Percentiles rank a stretch among this genome's conserved stretches.
Conservation (phyloP, 2,329 filamentous ascomycete species). For the Aspergillus candidus region DNA sequence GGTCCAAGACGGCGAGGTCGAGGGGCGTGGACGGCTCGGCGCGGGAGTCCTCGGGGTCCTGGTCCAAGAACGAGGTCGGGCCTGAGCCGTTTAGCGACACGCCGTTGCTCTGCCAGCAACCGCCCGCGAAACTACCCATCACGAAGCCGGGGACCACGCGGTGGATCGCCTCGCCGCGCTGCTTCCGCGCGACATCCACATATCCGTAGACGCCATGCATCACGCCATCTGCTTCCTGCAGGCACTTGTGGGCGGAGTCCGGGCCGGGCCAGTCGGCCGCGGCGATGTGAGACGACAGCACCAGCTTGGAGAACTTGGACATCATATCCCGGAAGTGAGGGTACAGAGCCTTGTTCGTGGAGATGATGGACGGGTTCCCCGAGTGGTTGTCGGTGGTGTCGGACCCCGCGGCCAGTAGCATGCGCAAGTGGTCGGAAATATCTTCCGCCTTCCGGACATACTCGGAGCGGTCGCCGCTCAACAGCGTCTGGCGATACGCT, state of each 20-base stretch:
- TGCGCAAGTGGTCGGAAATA: slow-evolving; percentile 89
- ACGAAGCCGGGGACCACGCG: slow-evolving; percentile 93
- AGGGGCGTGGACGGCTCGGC: slow-evolving; percentile 67
- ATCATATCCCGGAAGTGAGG: slow-evolving; percentile 99
- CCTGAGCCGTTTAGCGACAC: slow-evolving; percentile 58
- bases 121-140: slow-evolving; percentile 73
- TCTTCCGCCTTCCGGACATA: slow-evolving; percentile 95
- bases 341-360: slow-evolving; percentile 92
- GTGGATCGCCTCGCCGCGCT: slow-evolving; percentile 86
- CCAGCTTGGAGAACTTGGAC: slow-evolving; percentile 99
- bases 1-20: slow-evolving; percentile 70
- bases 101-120: slow-evolving; percentile 74
- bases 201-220: slow-evolving; percentile 91
- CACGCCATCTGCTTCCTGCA: slow-evolving; percentile 96
- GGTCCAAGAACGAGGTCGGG: slow-evolving; percentile 67
- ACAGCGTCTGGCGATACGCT: slow-evolving; percentile 83
- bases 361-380: slow-evolving; percentile 98
- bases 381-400: slow-evolving; percentile 98
- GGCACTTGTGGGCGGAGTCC: slow-evolving; percentile 88
- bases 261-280: slow-evolving; percentile 92
- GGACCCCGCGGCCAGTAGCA: slow-evolving; percentile 90
- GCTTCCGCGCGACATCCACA: slow-evolving; percentile 88
- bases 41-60: slow-evolving; percentile 71
- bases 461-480: slow-evolving; percentile 73
- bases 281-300: slow-evolving; percentile 95